Base-by-base conservation (phyloP, 495 filamentous ascomycete genomes). In the Coniosporium apollinis region DNA sequence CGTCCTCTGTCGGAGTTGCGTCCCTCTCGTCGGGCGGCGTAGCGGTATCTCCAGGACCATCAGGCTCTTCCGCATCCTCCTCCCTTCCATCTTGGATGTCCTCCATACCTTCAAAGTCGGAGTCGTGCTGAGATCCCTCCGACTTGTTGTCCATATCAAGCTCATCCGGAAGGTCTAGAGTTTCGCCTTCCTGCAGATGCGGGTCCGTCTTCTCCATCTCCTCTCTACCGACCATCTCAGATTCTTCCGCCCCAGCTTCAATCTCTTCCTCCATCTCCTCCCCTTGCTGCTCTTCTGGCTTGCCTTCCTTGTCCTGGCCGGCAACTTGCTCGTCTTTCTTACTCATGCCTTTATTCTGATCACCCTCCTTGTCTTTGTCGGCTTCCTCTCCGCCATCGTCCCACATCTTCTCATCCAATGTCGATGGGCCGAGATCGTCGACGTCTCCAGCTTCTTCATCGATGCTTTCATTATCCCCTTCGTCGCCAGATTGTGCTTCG, bases 341-440 rank as follows among this genome's bases (percentile, higher is more conserved):
- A 18, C 2, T 54, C 38, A 70, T 64, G 13, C 79, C 77, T 46
- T 75, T 72, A 7, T 66, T 60, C 44, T 77, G 63, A 42, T 83
- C 68, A n/a, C 73, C 79, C 43, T 82, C 66, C 33, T 84, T 79
- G 30, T 94, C 82, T 46, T 87, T 86, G 35, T 83, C 74, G 10
- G 76, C 62, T 11, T 84, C 76, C 33, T 82, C 77, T 13, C 67
- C 72, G 28, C 70, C 71, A 6, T 79, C 85, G 56, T 96, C 84
- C 89, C 89, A 97, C 62, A 94, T 77, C 61, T 94, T 96, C 58
- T 97, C 89, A 52, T 97, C 89, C 1, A 97, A 76, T 11, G 85
- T 82, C 13, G 72, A 76, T 5, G 82, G 74, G 44, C 91, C 85
- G 14, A 92, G 62, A 44, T 86, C 82, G 62, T 93, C 79, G 4